phyloP scores from a whole-genome alignment of 2,329 filamentous ascomycete species.

The Talaromyces sp. region DNA sequence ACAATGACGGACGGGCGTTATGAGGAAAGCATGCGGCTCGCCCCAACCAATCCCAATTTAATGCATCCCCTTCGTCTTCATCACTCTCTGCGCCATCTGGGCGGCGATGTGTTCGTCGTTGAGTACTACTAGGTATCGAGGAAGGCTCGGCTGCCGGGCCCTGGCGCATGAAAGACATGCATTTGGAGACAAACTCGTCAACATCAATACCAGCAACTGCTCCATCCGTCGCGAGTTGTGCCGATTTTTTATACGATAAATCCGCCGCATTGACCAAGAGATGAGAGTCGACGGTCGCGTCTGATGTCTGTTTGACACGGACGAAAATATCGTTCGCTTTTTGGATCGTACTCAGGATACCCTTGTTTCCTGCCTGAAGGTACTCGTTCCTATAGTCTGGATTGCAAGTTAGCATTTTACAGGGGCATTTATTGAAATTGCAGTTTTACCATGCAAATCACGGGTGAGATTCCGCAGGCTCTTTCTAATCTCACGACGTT shows the following conservation, averaged over 20 bases:
- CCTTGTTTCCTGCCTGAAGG: slow-evolving; percentile 60
- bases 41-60: slow-evolving; percentile 85
- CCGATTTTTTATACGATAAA: slow-evolving; percentile 71
- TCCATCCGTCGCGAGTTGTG: slow-evolving; percentile 69
- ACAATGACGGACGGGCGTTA: slow-evolving; percentile 69
- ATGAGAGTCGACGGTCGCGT: slow-evolving; percentile 87
- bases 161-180: slow-evolving; percentile 78
- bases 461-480: slow-evolving; percentile 63
- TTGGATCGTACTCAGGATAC: slow-evolving; percentile 62
- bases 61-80: slow-evolving; percentile 66
- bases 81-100: slow-evolving; percentile 58
- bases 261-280: slow-evolving; percentile 78
- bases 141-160: slow-evolving; percentile 55
- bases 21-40: slow-evolving; percentile 69
- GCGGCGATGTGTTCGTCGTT: slow-evolving; percentile 35
- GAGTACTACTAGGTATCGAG: slow-evolving; percentile 34
- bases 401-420: slow-evolving; percentile 10
- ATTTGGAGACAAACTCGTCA: slow-evolving; percentile 88
- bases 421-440: neutral
- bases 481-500: slow-evolving; percentile 67
- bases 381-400: slow-evolving; percentile 68
- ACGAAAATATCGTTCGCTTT: slow-evolving; percentile 62
- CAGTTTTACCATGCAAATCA: slow-evolving; percentile 52
- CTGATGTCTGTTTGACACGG: slow-evolving; percentile 78
- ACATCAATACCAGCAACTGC: slow-evolving; percentile 73